phyloP scores from a whole-genome alignment of 2,329 filamentous ascomycete species.

The Trichoderma sp. region DNA sequence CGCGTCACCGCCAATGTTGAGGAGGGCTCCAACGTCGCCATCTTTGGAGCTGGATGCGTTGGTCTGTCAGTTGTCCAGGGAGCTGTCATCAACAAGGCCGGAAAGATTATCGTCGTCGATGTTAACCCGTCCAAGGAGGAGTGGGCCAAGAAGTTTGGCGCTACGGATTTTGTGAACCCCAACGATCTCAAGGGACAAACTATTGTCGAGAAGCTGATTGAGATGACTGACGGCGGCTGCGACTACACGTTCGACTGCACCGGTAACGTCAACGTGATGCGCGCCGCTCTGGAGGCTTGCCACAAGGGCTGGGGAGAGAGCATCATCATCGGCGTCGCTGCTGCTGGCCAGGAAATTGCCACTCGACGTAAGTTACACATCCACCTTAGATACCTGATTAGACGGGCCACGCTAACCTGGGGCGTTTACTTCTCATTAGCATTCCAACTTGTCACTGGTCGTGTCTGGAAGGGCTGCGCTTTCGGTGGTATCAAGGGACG shows the following conservation, averaged over 20 bases:
- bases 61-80: constrained; percentile 94
- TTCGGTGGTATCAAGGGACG: constrained; percentile 99
- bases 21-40: constrained; percentile 80
- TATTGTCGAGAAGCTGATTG: constrained; percentile 87
- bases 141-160: constrained; percentile 92
- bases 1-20: constrained; percentile 91
- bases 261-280: constrained; percentile 94
- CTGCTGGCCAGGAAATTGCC: constrained; percentile 90
- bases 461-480: constrained; percentile 96
- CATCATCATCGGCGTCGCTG: constrained; percentile 96
- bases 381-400: not conserved
- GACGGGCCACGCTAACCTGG: constrained; percentile 23
- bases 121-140: constrained; percentile 88
- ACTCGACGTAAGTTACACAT: constrained; percentile 73
- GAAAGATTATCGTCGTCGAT: constrained; percentile 69
- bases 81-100: constrained; percentile 77
- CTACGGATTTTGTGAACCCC: constrained; percentile 96
- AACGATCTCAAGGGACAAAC: constrained; percentile 72
- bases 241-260: constrained; percentile 99
- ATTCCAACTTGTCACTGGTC: constrained; percentile 97
- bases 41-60: constrained; percentile 96
- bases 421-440: constrained; percentile 49
- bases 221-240: constrained; percentile 96
- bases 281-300: constrained; percentile 91
- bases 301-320: constrained; percentile 99